Conservation (phyloP, 257 asterid genomes). For the Euphrasia confusa region DNA sequence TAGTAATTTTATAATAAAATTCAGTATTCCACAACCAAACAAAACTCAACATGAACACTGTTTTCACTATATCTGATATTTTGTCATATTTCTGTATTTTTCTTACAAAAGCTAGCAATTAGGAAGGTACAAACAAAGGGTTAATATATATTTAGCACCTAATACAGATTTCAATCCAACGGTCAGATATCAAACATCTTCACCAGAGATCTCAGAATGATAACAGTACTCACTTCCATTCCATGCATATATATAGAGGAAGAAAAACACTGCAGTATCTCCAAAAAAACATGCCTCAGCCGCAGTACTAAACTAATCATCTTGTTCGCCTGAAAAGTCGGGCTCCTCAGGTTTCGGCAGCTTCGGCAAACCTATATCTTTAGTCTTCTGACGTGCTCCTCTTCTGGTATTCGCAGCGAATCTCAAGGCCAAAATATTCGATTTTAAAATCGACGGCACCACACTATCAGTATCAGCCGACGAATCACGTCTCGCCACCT, state of each 20-base stretch:
- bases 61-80: background rate
- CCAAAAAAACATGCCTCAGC: background rate
- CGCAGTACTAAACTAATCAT: constrained; percentile 38
- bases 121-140: background rate
- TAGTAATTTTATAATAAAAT: no score
- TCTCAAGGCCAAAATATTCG: constrained; percentile 70
- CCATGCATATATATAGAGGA: background rate
- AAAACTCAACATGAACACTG: background rate
- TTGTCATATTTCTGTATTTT: background rate
- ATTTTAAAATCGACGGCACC: constrained; percentile 32
- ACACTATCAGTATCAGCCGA: constrained; percentile 23
- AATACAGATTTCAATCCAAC: constrained; percentile 3
- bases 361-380: constrained; percentile 59
- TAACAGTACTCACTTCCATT: background rate
- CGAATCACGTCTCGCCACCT: constrained; percentile 31
- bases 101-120: constrained; percentile 6
- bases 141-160: constrained; percentile 9
- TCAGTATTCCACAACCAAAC: no score
- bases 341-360: constrained; percentile 87
- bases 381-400: constrained; percentile 69
- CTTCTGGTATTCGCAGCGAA: constrained; percentile 87
- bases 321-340: constrained; percentile 69
- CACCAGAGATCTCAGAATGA: background rate
- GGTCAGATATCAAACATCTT: background rate
- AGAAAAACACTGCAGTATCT: background rate